phyloP scores from a whole-genome alignment of 164 flowering plant species.

The Sedum album region DNA sequence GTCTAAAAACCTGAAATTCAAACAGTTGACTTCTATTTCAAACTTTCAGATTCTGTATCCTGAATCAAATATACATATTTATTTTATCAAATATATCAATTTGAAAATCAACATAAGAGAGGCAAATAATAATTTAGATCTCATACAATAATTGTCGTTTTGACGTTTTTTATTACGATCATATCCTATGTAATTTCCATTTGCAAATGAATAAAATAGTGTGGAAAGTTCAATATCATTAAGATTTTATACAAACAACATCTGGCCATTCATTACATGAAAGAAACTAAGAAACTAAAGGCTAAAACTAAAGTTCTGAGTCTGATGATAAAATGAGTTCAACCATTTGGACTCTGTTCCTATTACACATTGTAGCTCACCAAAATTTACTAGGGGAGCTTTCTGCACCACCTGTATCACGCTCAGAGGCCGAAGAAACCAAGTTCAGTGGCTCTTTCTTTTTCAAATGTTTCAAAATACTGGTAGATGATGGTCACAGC shows the following conservation, averaged over 20 bases:
- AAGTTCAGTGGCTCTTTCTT: constrained; percentile 8
- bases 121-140: not conserved
- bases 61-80: not conserved
- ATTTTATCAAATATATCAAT: too few species aligned
- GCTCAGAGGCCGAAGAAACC: constrained; percentile 10
- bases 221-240: too few species aligned
- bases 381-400: not conserved
- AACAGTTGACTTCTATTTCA: not conserved
- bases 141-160: too few species aligned
- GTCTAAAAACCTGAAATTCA: not conserved
- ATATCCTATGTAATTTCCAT: too few species aligned
- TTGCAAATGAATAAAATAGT: too few species aligned
- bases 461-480: constrained; percentile 7
- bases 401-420: not conserved
- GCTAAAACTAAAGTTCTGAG: not conserved
- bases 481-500: constrained; percentile 9
- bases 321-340: not conserved
- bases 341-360: not conserved
- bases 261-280: too few species aligned
- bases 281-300: too few species aligned
- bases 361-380: not conserved
- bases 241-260: too few species aligned
- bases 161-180: not conserved
- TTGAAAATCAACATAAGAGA: not conserved
- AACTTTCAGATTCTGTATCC: not conserved